Conservation (phyloP, 352 stramenopile genomes). For the Salisapilia sapeloensis region DNA sequence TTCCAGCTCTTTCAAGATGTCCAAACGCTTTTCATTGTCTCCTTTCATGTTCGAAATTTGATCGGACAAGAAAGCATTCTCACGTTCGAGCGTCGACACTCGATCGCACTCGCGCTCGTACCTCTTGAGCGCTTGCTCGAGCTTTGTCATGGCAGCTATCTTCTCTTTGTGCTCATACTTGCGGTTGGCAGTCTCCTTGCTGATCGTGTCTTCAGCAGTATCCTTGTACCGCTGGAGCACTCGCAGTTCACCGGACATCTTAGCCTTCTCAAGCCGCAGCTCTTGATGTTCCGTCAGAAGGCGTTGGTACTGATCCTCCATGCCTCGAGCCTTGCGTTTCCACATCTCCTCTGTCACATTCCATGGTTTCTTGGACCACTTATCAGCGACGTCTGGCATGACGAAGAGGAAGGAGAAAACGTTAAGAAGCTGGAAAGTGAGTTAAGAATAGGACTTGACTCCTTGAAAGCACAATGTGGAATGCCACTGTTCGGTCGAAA, state of each 20-base stretch:
- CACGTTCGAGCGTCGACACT: constrained; percentile 31
- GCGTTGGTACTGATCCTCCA: constrained; percentile 55
- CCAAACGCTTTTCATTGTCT: constrained; percentile 54
- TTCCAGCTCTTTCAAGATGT: constrained; percentile 47
- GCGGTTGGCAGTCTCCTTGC: constrained; percentile 22
- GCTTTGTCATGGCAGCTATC: constrained; percentile 31
- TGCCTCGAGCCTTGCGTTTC: constrained; percentile 47
- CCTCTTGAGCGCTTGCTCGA: constrained; percentile 72
- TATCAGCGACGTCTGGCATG: constrained; percentile 27
- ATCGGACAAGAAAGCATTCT: constrained; percentile 50
- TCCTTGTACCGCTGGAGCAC: constrained; percentile 65
- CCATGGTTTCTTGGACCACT: constrained; percentile 41
- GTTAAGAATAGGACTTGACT: too few relatives aligned
- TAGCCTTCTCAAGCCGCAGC: constrained; percentile 43
- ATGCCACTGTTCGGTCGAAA: too few relatives aligned
- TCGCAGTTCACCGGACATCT: constrained; percentile 41
- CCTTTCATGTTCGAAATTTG: constrained; percentile 56
- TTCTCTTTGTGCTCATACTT: constrained; percentile 60
- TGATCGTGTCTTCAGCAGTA: constrained; percentile 44
- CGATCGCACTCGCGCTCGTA: constrained; percentile 61
- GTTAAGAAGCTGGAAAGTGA: too few relatives aligned
- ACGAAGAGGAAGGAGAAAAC: too few relatives aligned
- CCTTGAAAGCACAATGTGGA: too few relatives aligned
- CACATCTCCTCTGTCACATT: constrained; percentile 62
- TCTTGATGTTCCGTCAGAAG: constrained; percentile 51